Evolutionary conservation across 352 stramenopile genomes (phyloP), one percentile per base, ranked within the genome.

Genomic region (Globisporangium middletonii): DNA sequence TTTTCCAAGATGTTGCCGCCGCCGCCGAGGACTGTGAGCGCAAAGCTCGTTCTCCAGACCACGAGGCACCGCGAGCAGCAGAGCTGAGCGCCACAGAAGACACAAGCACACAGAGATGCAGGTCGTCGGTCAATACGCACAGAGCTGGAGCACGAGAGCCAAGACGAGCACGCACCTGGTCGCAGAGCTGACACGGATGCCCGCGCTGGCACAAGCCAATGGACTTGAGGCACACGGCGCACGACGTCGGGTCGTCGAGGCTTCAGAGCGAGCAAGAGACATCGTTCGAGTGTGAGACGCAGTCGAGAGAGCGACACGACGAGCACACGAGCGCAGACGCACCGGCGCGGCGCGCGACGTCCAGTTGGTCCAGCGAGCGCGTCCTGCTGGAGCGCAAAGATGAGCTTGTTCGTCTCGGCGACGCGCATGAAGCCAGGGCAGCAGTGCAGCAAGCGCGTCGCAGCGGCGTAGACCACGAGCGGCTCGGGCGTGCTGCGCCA

Each of bases 321-420:
- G 5, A 11, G 15, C 19, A n/a, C 19, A 18, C 28, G 12, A 45
- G 9, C 30, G 11, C 23, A 23, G 23, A 19, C 53, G 9, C 15
- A 51, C 53, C 53, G 42, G 5, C 28, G 53, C 3, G 53, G 23
- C 3, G 43, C 23, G 4, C 50, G 37, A 3, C 41, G 12, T 7
- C 44, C 18, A 28, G 37, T 35, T n/a, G 54, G n/a, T 3, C 42
- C 44, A 5, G 16, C 33, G 30, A 61, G 28, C 23, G 56, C 50
- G 35, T 50, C 30, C 47, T 66, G 48, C 27, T 66, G 60, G 15
- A 66, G 43, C 35, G 56, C 55, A 23, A 59, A 62, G 41, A 58
- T 66, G 42, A 66, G 60, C 30, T 66, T 66, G 55, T 66, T 66
- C 7, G 50, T 66, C 49, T 62, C 60, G 3, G 60, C 60, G 37